Conservation (phyloP, 164 flowering plant genomes). For the Kalanchoe fedtschenkoi region DNA sequence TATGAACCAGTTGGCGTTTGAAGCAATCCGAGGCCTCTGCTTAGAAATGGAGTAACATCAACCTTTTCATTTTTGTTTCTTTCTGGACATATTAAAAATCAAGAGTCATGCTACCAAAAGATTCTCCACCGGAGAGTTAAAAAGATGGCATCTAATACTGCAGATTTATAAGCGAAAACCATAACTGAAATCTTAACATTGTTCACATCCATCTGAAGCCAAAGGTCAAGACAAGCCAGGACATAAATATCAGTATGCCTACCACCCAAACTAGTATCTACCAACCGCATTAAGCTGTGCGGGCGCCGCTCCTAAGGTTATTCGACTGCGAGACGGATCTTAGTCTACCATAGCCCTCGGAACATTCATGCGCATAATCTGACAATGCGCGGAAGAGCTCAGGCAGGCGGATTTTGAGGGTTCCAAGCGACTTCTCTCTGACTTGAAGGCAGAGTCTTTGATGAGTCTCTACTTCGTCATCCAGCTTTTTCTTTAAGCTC, state of each 20-base stretch:
- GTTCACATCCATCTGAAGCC: no score
- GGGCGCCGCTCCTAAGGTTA: constrained; percentile 5
- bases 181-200: no score
- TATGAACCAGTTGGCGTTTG: no score
- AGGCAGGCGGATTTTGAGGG: constrained; percentile 64
- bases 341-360: constrained; percentile 42
- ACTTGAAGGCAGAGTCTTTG: constrained; percentile 62
- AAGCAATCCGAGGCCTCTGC: no score
- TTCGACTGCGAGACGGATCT: constrained; percentile 26
- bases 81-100: no score
- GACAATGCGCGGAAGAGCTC: constrained; percentile 70
- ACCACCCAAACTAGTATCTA: background rate
- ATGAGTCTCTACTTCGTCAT: constrained; percentile 58
- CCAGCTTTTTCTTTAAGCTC: constrained; percentile 53
- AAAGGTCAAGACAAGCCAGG: no score
- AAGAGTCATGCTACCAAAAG: no score
- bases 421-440: constrained; percentile 72
- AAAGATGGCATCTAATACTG: no score
- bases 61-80: no score
- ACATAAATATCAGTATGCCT: background rate
- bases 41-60: no score
- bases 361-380: constrained; percentile 50
- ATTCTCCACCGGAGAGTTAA: no score
- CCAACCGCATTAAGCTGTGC: background rate
- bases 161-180: no score